Evolutionary conservation across 805 yeast genomes (phyloP).

Genomic region (Suhomyces faveliae): DNA sequence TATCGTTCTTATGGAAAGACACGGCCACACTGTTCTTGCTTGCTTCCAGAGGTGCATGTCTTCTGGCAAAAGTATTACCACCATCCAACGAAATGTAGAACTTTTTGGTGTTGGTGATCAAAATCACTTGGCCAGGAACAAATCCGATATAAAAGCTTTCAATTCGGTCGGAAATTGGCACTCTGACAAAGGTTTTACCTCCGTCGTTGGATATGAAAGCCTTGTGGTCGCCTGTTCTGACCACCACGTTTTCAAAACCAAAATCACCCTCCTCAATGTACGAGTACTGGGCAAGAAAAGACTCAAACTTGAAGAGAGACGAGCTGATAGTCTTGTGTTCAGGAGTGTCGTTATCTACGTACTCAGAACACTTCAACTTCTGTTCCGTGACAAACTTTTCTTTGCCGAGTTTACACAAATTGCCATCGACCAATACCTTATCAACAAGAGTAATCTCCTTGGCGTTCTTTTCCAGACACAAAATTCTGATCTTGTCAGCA

Average conservation of each 20-base stretch:
- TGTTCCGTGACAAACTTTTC: slow-evolving; percentile 25
- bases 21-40: slow-evolving; percentile 40
- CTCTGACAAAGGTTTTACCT: slow-evolving; percentile 48
- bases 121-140: slow-evolving; percentile 53
- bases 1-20: slow-evolving; percentile 59
- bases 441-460: slow-evolving; percentile 33
- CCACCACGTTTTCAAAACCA: slow-evolving; percentile 47
- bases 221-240: slow-evolving; percentile 51
- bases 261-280: slow-evolving; percentile 55
- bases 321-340: slow-evolving; percentile 30
- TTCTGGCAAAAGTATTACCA: slow-evolving; percentile 52
- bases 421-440: slow-evolving; percentile 44
- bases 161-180: slow-evolving; percentile 43
- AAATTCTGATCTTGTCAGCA: slow-evolving; percentile 21
- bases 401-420: slow-evolving; percentile 37
- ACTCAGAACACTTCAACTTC: slow-evolving; percentile 38
- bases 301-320: slow-evolving; percentile 46
- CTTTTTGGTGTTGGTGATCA: slow-evolving; percentile 47
- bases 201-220: slow-evolving; percentile 72
- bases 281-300: slow-evolving; percentile 52
- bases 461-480: slow-evolving; percentile 22
- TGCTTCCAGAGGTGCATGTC: slow-evolving; percentile 52
- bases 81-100: slow-evolving; percentile 67
- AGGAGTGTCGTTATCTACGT: slow-evolving; percentile 11
- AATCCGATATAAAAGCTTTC: slow-evolving; percentile 60